Percentiles rank a stretch among this genome's conserved stretches.
Evolutionary conservation across 495 filamentous ascomycete genomes (phyloP).

Genomic region (Trichoderma virens): DNA sequence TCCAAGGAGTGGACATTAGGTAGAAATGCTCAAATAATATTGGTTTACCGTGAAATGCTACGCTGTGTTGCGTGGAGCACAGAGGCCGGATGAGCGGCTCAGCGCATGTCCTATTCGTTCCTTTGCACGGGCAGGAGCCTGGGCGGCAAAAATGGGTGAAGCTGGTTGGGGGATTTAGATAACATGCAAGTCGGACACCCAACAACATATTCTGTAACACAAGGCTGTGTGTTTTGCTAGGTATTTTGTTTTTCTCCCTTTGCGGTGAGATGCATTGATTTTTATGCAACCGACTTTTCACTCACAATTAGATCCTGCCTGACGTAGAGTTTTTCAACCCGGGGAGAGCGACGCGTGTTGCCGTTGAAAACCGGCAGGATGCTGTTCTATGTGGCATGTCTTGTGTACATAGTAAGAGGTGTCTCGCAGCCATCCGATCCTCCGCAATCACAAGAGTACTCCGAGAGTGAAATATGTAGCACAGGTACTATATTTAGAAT

Average conservation of each 20-base stretch:
- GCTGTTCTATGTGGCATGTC: slow-evolving; percentile 1
- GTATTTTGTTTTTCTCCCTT: no score
- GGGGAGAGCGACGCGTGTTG: neutral
- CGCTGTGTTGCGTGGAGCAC: neutral
- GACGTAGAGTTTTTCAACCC: neutral
- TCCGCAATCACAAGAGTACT: neutral
- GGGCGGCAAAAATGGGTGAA: neutral
- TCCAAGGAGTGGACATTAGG: neutral
- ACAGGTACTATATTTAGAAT: no score
- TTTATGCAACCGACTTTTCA: no score
- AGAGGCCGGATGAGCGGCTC: neutral
- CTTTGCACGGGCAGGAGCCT: neutral
- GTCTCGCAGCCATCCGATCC: neutral
- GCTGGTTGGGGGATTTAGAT: neutral
- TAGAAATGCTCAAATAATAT: neutral
- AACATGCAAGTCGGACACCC: no score
- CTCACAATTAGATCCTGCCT: no score
- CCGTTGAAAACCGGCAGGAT: neutral
- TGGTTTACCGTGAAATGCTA: neutral
- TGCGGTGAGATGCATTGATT: no score
- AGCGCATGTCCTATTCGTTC: neutral
- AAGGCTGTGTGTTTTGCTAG: neutral
- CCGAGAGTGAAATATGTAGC: neutral
- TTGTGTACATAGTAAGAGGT: neutral
- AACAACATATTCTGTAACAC: neutral